Evolutionary conservation across 331 rosid species (phyloP).

Genomic region (Malus hybrid): DNA sequence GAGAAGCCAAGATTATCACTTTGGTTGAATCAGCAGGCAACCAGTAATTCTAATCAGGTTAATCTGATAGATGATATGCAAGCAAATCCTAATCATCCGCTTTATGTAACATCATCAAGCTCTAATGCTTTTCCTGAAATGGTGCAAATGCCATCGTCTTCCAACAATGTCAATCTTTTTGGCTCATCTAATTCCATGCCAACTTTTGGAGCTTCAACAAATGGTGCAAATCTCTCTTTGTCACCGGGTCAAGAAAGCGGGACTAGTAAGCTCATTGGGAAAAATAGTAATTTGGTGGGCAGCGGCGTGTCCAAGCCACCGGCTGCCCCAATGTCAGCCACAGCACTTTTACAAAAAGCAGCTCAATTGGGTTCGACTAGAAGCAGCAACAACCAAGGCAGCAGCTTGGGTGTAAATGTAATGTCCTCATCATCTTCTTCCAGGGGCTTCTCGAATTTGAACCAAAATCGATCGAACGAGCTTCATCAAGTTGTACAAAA

Average conservation of each 20-base stretch:
- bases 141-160: constrained; percentile 40
- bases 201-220: constrained; percentile 31
- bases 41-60: constrained; percentile 9
- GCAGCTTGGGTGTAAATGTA: constrained; percentile 36
- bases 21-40: constrained; percentile 54
- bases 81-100: background rate
- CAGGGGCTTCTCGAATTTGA: constrained; percentile 3
- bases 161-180: constrained; percentile 3
- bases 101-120: background rate
- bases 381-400: constrained; percentile 14
- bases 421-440: constrained; percentile 48
- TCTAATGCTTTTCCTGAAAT: constrained; percentile 27
- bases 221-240: constrained; percentile 35
- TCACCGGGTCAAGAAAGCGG: constrained; percentile 37
- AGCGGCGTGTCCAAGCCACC: constrained; percentile 9
- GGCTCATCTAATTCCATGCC: constrained; percentile 34
- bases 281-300: background rate
- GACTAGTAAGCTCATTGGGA: constrained; percentile 5
- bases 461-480: constrained; percentile 9
- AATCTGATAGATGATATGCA: constrained; percentile 21
- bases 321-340: constrained; percentile 65
- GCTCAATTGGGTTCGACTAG: constrained; percentile 77
- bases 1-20: constrained; percentile 55
- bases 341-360: constrained; percentile 77
- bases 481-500: constrained; percentile 20